Evolutionary conservation across 768 basidiomycete genomes (phyloP).

Genomic region (Tubosaeta sp.): DNA sequence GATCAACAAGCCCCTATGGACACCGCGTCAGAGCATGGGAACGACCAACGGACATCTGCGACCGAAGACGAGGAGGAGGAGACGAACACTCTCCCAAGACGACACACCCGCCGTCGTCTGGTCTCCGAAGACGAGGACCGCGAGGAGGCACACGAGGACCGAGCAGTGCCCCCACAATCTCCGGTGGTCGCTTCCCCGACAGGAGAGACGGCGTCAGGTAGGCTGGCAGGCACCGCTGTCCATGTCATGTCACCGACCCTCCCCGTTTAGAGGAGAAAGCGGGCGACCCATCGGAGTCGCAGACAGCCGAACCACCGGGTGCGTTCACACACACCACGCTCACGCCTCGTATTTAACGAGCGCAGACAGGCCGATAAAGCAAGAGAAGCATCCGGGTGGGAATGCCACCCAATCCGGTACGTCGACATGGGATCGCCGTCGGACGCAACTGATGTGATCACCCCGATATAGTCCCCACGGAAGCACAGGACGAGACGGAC

Average conservation of each 20-base stretch:
- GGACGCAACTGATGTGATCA: not conserved
- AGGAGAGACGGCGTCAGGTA: conserved; percentile 1
- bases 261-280: conserved; percentile 2
- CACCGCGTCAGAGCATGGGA: conserved; percentile 4
- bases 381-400: conserved; percentile 9
- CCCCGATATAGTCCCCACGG: not conserved
- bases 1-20: not conserved
- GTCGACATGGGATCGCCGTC: not conserved
- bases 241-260: not conserved
- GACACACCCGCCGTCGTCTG: conserved; percentile 6
- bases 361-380: conserved; percentile 16
- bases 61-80: conserved; percentile 10
- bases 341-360: not conserved
- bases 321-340: not conserved
- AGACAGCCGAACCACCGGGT: conserved; percentile 1
- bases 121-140: conserved; percentile 8
- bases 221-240: not conserved
- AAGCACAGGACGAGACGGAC: conserved; percentile 3
- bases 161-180: not conserved
- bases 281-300: not conserved
- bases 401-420: conserved; percentile 7
- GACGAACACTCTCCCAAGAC: not conserved
- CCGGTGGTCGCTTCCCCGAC: conserved; percentile 1
- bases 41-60: not conserved
- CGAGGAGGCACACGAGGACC: conserved; percentile 1